phyloP scores from a whole-genome alignment of 345 rosid species.

The Brassica incana region DNA sequence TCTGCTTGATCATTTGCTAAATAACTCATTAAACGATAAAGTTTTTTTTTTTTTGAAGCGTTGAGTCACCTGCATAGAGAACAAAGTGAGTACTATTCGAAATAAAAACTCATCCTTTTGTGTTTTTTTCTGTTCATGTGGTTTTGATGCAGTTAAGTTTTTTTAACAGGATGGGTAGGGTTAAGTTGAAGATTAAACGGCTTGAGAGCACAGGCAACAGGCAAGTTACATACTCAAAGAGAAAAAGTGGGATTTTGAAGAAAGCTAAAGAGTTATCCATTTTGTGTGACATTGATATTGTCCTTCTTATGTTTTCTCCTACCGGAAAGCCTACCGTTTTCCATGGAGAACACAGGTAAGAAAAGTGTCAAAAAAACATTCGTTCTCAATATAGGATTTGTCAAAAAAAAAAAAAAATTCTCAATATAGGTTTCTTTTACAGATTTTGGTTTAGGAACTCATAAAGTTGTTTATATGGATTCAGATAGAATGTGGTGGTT shows the following conservation, averaged over 20 bases:
- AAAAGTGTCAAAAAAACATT: background rate
- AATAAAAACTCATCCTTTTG: background rate
- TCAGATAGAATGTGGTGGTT: background rate
- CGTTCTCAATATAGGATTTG: background rate
- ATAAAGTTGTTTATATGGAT: background rate
- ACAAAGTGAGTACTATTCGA: conserved; percentile 23
- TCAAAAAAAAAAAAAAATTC: no score
- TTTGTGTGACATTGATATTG: conserved; percentile 75
- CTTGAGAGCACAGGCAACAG: conserved; percentile 74
- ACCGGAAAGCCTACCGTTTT: conserved; percentile 69
- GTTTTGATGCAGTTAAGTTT: background rate
- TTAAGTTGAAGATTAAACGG: conserved; percentile 79
- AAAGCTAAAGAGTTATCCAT: conserved; percentile 89
- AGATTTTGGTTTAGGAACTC: background rate
- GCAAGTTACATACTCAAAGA: conserved; percentile 80
- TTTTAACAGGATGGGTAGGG: conserved; percentile 74
- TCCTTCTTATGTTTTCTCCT: conserved; percentile 91
- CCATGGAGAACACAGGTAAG: conserved; percentile 73
- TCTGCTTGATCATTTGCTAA: background rate
- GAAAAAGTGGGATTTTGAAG: conserved; percentile 82
- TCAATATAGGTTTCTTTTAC: no score
- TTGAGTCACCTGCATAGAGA: background rate
- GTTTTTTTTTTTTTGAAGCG: background rate
- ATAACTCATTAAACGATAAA: background rate
- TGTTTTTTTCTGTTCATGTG: background rate